phyloP scores from a whole-genome alignment of 2,329 filamentous ascomycete species.

The Alternaria arbusti region DNA sequence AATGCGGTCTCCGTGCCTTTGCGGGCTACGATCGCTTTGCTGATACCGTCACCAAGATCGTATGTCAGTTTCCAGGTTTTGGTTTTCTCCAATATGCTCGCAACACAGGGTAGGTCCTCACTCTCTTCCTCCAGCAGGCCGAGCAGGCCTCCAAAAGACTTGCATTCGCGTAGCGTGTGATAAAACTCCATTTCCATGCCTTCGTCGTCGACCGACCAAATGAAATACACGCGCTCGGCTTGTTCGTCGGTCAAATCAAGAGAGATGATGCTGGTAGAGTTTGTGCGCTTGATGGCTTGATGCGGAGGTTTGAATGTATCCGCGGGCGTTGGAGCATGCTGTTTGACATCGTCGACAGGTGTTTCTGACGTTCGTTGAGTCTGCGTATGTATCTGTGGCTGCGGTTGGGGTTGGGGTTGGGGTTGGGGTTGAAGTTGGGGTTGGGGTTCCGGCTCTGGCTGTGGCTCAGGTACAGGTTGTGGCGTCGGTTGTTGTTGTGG shows the following conservation, averaged over 20 bases:
- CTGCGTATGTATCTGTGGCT: background rate
- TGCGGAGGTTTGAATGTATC: background rate
- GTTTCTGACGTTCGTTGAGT: background rate
- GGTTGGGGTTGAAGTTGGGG: too few species aligned
- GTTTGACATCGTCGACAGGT: background rate
- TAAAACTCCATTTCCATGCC: slow-evolving; percentile 9
- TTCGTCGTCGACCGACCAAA: slow-evolving; percentile 13
- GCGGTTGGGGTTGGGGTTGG: background rate
- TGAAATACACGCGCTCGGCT: slow-evolving; percentile 8
- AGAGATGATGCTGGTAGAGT: background rate
- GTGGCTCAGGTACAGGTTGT: too few species aligned
- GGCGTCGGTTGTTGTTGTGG: background rate
- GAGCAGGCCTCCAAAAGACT: slow-evolving; percentile 11
- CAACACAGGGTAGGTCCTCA: slow-evolving; percentile 3
- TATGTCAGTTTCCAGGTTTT: slow-evolving; percentile 17
- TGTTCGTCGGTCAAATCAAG: slow-evolving; percentile 13
- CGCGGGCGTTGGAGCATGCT: background rate
- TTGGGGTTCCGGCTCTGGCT: too few species aligned
- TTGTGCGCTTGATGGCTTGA: background rate
- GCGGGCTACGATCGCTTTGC: slow-evolving; percentile 10
- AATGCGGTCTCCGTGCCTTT: slow-evolving; percentile 16
- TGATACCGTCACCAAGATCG: slow-evolving; percentile 1
- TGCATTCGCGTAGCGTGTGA: slow-evolving; percentile 14
- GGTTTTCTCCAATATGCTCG: slow-evolving; percentile 4
- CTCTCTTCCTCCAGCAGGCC: slow-evolving; percentile 1